phyloP scores from a whole-genome alignment of 345 rosid species.

The Hibiscus syriacus region DNA sequence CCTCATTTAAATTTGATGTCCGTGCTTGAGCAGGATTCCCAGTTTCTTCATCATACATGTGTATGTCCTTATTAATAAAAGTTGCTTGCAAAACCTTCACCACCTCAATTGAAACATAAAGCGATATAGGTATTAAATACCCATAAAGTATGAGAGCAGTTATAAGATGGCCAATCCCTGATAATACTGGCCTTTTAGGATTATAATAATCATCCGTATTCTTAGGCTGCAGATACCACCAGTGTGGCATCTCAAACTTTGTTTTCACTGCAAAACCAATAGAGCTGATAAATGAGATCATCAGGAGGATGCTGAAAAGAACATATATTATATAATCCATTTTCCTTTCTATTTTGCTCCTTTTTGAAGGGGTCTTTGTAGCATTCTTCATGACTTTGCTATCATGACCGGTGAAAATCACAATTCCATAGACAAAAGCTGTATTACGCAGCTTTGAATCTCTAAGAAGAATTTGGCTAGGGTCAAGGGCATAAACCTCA shows the following conservation, averaged over 20 bases:
- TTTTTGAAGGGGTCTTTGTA: conserved; percentile 80
- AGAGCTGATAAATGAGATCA: conserved; percentile 71
- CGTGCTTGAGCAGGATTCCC: conserved; percentile 83
- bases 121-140: conserved; percentile 93
- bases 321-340: conserved; percentile 89
- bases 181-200: conserved; percentile 45
- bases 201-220: conserved; percentile 44
- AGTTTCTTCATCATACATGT: conserved; percentile 85
- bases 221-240: conserved; percentile 73
- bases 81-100: conserved; percentile 96
- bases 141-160: conserved; percentile 97
- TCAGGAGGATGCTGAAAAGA: conserved; percentile 64
- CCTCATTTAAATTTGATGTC: conserved; percentile 95
- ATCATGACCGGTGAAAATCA: conserved; percentile 81
- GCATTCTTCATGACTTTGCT: conserved; percentile 95
- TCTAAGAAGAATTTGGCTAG: conserved; percentile 86
- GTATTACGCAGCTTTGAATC: conserved; percentile 97
- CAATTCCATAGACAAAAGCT: conserved; percentile 66
- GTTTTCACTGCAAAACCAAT: conserved; percentile 82
- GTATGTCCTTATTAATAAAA: conserved; percentile 79
- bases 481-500: conserved; percentile 64
- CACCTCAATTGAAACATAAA: conserved; percentile 91
- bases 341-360: conserved; percentile 74
- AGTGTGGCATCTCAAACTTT: conserved; percentile 61
- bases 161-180: conserved; percentile 75